phyloP scores from a whole-genome alignment of 306 rosid species.

The Prunus armeniaca region DNA sequence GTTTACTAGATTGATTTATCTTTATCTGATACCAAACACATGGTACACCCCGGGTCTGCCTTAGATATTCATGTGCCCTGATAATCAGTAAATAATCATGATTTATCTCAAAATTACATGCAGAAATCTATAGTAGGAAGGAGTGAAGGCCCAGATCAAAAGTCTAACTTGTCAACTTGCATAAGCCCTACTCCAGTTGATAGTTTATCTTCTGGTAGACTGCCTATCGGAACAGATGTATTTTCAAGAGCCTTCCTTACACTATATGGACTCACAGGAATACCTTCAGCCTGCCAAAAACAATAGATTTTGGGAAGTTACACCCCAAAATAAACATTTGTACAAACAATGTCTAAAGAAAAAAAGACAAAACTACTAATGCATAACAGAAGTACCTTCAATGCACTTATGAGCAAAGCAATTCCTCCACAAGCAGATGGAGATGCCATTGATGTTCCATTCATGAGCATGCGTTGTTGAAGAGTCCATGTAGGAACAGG shows the following conservation, averaged over 20 bases:
- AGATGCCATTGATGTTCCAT: conserved; percentile 98
- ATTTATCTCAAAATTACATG: not conserved
- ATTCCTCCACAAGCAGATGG: conserved; percentile 99
- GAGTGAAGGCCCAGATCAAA: conserved; percentile 29
- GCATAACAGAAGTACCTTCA: conserved; percentile 59
- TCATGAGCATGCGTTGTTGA: conserved; percentile 95
- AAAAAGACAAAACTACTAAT: conserved; percentile 21
- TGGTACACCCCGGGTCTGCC: conserved; percentile 58
- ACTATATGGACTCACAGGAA: conserved; percentile 81
- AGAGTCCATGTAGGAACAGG: conserved; percentile 99
- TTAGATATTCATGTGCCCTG: conserved; percentile 90
- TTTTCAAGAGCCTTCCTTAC: conserved; percentile 94
- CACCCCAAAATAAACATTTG: conserved; percentile 12
- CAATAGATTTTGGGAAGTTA: conserved; percentile 23
- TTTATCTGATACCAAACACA: conserved; percentile 72
- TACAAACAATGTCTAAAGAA: conserved; percentile 23
- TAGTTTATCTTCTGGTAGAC: conserved; percentile 77
- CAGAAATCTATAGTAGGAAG: not conserved
- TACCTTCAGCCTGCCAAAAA: conserved; percentile 74
- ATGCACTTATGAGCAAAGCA: conserved; percentile 88
- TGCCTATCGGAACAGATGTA: conserved; percentile 71
- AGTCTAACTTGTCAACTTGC: conserved; percentile 94
- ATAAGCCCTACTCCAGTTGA: conserved; percentile 93
- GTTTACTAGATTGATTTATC: conserved; percentile 71
- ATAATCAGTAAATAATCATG: conserved; percentile 22